These are phyloP conservation scores for Lenzites betulinus DNA, from an alignment of 768 basidiomycete genomes.

Conservation along the genomic window DNA sequence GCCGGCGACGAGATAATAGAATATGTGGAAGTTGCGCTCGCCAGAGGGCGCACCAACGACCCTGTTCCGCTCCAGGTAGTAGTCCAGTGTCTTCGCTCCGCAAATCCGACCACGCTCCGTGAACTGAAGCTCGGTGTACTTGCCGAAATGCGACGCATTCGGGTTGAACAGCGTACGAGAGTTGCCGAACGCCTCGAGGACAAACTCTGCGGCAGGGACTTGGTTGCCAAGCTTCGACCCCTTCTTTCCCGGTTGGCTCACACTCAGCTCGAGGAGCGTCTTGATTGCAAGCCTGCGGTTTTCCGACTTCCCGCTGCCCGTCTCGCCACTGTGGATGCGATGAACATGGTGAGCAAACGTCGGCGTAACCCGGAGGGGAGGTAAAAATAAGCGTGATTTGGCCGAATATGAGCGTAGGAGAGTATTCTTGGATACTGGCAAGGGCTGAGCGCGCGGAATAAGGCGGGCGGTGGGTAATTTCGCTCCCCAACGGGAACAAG, in stretches of 20 bases:
- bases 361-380: background rate
- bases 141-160: constrained; percentile 95
- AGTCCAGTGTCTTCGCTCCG: constrained; percentile 94
- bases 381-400: background rate
- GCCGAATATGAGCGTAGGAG: background rate
- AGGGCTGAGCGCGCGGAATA: background rate
- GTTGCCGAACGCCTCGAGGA: constrained; percentile 93
- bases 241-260: constrained; percentile 90
- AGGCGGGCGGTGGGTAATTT: background rate
- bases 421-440: background rate
- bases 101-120: constrained; percentile 85
- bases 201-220: constrained; percentile 92
- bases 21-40: constrained; percentile 97
- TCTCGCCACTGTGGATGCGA: constrained; percentile 69
- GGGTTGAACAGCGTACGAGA: constrained; percentile 91
- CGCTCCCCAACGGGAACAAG: background rate
- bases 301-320: constrained; percentile 93
- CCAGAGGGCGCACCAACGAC: constrained; percentile 88
- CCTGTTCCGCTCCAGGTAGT: constrained; percentile 90
- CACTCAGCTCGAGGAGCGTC: constrained; percentile 85
- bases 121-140: constrained; percentile 98
- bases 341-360: background rate
- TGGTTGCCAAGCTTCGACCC: constrained; percentile 85
- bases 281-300: constrained; percentile 89
- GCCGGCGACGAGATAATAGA: constrained; percentile 95